These are phyloP conservation scores for Phanerochaete carnosa DNA, from an alignment of 768 basidiomycete species.

Conservation along the genomic window DNA sequence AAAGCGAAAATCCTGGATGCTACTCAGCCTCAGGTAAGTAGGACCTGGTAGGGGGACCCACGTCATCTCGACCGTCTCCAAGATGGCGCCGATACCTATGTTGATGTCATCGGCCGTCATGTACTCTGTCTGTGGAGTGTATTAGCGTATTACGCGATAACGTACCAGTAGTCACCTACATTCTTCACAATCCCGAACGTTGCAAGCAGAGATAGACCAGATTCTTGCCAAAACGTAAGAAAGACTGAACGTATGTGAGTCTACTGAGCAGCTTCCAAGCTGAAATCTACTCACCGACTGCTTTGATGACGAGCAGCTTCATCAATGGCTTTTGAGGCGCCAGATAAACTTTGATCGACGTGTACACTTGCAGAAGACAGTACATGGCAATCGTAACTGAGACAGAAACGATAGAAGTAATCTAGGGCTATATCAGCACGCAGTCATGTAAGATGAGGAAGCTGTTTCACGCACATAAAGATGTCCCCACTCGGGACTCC, in stretches of 20 bases:
- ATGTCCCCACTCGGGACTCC: constrained; percentile 66
- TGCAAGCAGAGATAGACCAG: constrained; percentile 51
- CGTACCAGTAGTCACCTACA: constrained; percentile 32
- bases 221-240: constrained; percentile 76
- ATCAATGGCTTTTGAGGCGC: constrained; percentile 57
- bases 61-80: constrained; percentile 78
- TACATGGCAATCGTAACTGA: constrained; percentile 81
- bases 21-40: constrained; percentile 1
- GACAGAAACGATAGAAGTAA: constrained; percentile 56
- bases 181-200: constrained; percentile 61
- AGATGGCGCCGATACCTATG: constrained; percentile 63
- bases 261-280: neutral
- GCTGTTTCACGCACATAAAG: constrained; percentile 48
- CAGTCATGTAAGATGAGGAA: neutral
- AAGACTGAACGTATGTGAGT: constrained; percentile 40
- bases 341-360: constrained; percentile 53
- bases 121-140: constrained; percentile 45
- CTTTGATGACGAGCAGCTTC: constrained; percentile 71
- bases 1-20: constrained; percentile 59
- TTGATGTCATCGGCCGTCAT: constrained; percentile 76
- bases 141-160: neutral
- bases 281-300: constrained; percentile 50
- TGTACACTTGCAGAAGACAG: constrained; percentile 68
- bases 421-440: constrained; percentile 31
- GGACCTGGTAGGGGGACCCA: constrained; percentile 28